Conservation (phyloP, 139 green algal species). For the Eudorina sp. region DNA sequence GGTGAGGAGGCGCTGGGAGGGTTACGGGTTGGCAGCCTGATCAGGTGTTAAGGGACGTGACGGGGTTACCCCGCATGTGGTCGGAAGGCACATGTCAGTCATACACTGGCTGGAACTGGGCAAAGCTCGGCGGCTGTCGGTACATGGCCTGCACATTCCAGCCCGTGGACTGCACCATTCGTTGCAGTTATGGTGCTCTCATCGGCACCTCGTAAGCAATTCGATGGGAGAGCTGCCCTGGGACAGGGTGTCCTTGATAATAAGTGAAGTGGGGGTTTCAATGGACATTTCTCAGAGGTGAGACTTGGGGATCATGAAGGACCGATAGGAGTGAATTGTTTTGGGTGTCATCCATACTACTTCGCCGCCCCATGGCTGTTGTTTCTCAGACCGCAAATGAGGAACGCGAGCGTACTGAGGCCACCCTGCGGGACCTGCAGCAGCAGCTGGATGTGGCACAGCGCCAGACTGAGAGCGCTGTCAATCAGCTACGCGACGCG, state of each 20-base stretch:
- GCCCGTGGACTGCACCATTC: too few relatives aligned
- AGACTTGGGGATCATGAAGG: background rate
- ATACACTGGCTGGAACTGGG: too few relatives aligned
- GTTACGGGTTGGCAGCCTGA: background rate
- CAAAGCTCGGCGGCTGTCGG: too few relatives aligned
- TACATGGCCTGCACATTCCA: too few relatives aligned
- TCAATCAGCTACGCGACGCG: slow-evolving; percentile 48
- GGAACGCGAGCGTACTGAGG: slow-evolving; percentile 31
- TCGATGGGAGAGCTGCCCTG: too few relatives aligned
- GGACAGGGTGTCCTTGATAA: too few relatives aligned
- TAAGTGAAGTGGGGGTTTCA: background rate
- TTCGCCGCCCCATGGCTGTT: background rate
- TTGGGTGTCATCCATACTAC: background rate
- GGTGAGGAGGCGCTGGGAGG: slow-evolving; percentile 15
- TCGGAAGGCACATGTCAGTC: too few relatives aligned
- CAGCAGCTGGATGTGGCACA: slow-evolving; percentile 60
- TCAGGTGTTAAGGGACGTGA: background rate
- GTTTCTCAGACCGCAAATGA: background rate
- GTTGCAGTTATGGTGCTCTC: too few relatives aligned
- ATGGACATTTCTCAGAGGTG: background rate
- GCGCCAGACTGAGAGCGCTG: slow-evolving; percentile 33
- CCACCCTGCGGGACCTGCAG: slow-evolving; percentile 67
- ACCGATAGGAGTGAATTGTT: background rate
- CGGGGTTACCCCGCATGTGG: too few relatives aligned
- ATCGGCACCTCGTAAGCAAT: too few relatives aligned